Conservation (phyloP, 202 grass and related monocot genomes). For the Hordeum pubiflorum region DNA sequence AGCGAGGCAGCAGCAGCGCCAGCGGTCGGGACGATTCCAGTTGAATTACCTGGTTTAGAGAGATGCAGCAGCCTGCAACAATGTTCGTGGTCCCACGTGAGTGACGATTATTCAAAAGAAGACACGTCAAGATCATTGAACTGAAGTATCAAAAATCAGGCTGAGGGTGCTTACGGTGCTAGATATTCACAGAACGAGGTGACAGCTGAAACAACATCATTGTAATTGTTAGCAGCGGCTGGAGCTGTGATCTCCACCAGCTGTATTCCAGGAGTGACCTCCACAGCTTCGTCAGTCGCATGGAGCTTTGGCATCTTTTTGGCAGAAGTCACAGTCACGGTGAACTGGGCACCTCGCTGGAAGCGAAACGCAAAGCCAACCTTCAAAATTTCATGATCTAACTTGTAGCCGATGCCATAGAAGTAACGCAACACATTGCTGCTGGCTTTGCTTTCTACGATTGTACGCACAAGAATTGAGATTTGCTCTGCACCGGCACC, state of each 20-base stretch:
- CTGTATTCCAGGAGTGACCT: slow-evolving; percentile 75
- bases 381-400: slow-evolving; percentile 91
- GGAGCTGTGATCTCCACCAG: slow-evolving; percentile 91
- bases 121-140: neutral
- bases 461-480: slow-evolving; percentile 67
- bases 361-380: slow-evolving; percentile 74
- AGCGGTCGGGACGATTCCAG: slow-evolving; percentile 72
- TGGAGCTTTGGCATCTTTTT: slow-evolving; percentile 76
- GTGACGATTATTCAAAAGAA: slow-evolving; percentile 9
- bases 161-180: slow-evolving; percentile 58
- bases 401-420: slow-evolving; percentile 74
- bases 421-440: slow-evolving; percentile 88
- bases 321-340: slow-evolving; percentile 67
- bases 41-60: slow-evolving; percentile 71
- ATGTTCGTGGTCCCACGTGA: neutral
- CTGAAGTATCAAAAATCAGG: neutral
- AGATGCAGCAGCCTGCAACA: slow-evolving; percentile 71
- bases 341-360: slow-evolving; percentile 70
- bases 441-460: slow-evolving; percentile 80
- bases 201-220: slow-evolving; percentile 70
- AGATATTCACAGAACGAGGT: slow-evolving; percentile 81
- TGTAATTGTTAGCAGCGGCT: slow-evolving; percentile 74
- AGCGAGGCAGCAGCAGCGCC: slow-evolving; percentile 71
- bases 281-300: slow-evolving; percentile 70
- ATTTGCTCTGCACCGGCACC: slow-evolving; percentile 83